Base-by-base conservation (phyloP, 148 eudicot genomes). In the Silene uniflora region DNA sequence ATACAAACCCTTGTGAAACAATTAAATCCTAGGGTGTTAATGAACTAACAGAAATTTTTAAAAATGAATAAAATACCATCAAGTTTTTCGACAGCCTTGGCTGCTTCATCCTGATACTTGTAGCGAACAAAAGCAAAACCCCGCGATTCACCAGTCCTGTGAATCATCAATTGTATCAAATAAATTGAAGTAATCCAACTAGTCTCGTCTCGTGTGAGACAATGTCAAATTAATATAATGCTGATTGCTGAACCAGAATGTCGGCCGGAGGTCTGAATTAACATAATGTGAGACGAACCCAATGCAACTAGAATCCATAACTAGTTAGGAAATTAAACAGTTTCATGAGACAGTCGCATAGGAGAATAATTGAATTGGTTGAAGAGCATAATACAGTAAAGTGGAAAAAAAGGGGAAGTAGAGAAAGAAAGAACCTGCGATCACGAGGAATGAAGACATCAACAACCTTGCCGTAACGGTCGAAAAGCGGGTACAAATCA, bases 401-500 rank as follows among this genome's bases (percentile, higher is more conserved):
- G 35, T 32, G 35, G 35, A 32, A 32, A 32, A 32, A 32, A 32
- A 4, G 35, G 35, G 35, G 35, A 32, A 5, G 35, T 32, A 32
- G 35, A 32, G 35, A 32, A 32, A 32, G 35, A 4, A 32, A 3
- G 58, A 76, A 84, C 96, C 92, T 87, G 79, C 92, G 86, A 71
- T 91, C 96, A 54, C 93, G 80, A 44, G 92, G 93, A 49, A 91
- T 89, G 81, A 89, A 89, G 69, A 89, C 88, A 63, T 91, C 96
- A 18, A 91, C 91, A 18, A 89, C 93, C 73, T 91, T 91, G 69
- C 93, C 96, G 25, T 91, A 91, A 52, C 86, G 83, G n/a, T 89
- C 96, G 82, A 91, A 91, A 12, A 87, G 73, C 54, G 96, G 93
- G 72, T 85, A 85, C 73, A 89, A 77, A 76, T 91, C 97, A 80